A percentile compares a stretch with the other conserved stretches of the same genome.
Evolutionary conservation across 2,329 filamentous ascomycete species (phyloP).

Genomic region (Sphaerulina populicola): DNA sequence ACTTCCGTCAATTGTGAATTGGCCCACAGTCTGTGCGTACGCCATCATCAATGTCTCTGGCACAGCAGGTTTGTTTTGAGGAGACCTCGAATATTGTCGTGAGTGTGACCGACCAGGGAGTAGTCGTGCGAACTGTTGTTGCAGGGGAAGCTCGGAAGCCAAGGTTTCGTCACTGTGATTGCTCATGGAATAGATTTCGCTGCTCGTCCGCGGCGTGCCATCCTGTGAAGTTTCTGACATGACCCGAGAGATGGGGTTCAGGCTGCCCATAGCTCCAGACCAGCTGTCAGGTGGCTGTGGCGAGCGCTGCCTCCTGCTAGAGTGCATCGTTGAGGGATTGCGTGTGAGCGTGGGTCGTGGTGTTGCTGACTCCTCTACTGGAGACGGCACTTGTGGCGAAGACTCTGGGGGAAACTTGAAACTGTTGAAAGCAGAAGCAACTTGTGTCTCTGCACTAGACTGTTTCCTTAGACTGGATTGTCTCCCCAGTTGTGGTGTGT

Average conservation of each 20-base stretch:
- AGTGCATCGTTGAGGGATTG: constrained; percentile 30
- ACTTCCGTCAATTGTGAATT: constrained; percentile 84
- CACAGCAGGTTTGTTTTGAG: constrained; percentile 37
- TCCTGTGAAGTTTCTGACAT: constrained; percentile 69
- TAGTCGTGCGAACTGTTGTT: constrained; percentile 42
- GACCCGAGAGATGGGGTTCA: constrained; percentile 56
- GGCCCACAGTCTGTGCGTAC: constrained; percentile 87
- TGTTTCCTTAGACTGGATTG: constrained; percentile 15
- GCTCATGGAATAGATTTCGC: constrained; percentile 89
- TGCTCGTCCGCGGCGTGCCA: constrained; percentile 79
- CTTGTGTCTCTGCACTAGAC: constrained; percentile 11
- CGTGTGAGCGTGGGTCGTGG: constrained; percentile 24
- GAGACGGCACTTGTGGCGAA: constrained; percentile 23
- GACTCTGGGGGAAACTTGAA: constrained; percentile 29
- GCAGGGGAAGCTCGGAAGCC: constrained; percentile 66
- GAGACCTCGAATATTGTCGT: constrained; percentile 39
- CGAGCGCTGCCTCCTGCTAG: constrained; percentile 29
- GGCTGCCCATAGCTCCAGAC: constrained; percentile 42
- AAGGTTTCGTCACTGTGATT: constrained; percentile 93
- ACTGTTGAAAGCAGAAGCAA: constrained; percentile 13
- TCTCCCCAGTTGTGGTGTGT: constrained; percentile 27
- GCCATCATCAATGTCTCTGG: constrained; percentile 94
- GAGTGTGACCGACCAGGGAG: constrained; percentile 40
- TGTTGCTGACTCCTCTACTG: constrained; percentile 4
- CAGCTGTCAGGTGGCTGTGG: constrained; percentile 32